Evolutionary conservation across 306 rosid genomes (phyloP), one percentile per base, ranked within the genome.

Genomic region (Vicia faba): DNA sequence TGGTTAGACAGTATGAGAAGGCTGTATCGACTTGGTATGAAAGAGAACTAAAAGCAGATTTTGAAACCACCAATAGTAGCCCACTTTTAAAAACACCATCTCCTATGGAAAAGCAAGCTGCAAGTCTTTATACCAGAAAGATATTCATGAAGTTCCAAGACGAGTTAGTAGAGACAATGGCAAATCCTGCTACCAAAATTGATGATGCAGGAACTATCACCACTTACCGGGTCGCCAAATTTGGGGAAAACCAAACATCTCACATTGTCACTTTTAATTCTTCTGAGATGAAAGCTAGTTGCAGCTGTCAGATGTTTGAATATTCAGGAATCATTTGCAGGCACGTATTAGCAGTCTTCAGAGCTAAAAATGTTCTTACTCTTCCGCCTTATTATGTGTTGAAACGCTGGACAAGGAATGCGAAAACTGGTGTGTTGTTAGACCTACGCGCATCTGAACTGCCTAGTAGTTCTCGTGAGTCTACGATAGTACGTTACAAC

Each of bases 91-190:
- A 84, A 83, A 88, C 95, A 40, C 96, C 96, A 49, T 88, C 96
- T 53, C 96, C 96, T 33, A 91, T 88, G 95, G 98, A 92, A 75
- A 89, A 89, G 63, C 96, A 92, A 83, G 96, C 95, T 61, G 96
- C 92, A 29, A 77, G 64, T 74, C 87, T 89, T 35, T 92, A 85
- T 67, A 89, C 96, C 1, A 80, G 89, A 77, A 84, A 84, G 73
- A 80, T 92, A 75, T 92, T 89, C 71, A 81, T 82, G 79, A 89
- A 85, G 71, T 92, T 92, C 67, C 96, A 89, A 76, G 95, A 88
- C 61, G 96, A 92, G 76, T 82, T 92, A 76, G 96, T 89, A 58
- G 96, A 87, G 79, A 87, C 96, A 70, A 86, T 89, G 71, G 96
- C 96, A 39, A 89, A 87, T 76, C 91, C 95, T 64, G 96, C 96